phyloP scores from a whole-genome alignment of 768 basidiomycete species.

The Auricularia sp. region DNA sequence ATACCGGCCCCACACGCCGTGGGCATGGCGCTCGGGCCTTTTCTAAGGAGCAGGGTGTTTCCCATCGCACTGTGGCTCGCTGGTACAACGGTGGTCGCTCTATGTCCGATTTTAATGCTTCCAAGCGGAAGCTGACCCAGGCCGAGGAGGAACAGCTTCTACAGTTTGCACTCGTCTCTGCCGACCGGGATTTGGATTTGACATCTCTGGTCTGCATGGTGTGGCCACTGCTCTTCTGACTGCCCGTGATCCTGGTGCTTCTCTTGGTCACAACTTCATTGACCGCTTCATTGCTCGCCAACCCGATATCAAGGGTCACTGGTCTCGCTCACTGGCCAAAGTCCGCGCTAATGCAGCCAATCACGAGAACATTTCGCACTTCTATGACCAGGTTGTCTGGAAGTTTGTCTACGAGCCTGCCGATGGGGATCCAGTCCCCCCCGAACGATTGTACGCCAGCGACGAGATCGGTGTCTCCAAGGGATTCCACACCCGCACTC shows the following conservation, averaged over 20 bases:
- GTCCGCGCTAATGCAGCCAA: not conserved
- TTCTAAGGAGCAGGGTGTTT: not conserved
- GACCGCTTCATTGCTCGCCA: not conserved
- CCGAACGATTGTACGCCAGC: not conserved
- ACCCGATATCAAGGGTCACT: not conserved
- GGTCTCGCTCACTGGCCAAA: not conserved
- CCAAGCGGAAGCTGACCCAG: not conserved
- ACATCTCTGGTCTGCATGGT: not conserved
- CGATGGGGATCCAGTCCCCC: not conserved
- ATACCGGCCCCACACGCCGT: not conserved
- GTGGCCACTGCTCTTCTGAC: not conserved
- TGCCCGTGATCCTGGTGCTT: not conserved
- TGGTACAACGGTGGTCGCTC: not conserved
- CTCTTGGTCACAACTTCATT: not conserved
- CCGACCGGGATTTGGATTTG: not conserved
- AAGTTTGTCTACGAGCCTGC: not conserved
- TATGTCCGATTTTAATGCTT: not conserved
- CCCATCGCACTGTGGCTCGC: not conserved
- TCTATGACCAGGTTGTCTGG: not conserved
- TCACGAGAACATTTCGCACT: not conserved
- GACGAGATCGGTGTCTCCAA: not conserved
- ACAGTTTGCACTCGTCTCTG: not conserved
- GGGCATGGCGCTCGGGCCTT: not conserved
- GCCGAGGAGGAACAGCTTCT: not conserved
- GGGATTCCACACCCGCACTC: not conserved